Percentiles rank a stretch among this genome's conserved stretches.
Evolutionary conservation across 169 alveolate genomes (phyloP).

Genomic region (Perkinsus olseni): DNA sequence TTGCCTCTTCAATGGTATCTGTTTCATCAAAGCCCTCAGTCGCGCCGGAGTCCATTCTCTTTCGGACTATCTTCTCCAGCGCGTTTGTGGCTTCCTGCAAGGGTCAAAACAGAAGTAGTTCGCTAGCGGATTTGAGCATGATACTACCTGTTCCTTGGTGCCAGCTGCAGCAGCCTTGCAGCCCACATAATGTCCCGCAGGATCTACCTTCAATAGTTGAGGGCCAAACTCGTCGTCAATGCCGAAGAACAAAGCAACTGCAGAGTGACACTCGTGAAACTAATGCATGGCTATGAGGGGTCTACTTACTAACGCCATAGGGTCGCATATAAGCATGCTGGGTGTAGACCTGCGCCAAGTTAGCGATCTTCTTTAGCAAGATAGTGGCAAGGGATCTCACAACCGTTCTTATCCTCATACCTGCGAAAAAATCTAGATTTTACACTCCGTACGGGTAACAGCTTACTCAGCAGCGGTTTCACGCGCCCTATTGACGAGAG

Average conservation of each 20-base stretch:
- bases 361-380: constrained; percentile 83
- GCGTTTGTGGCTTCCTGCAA: constrained; percentile 62
- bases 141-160: constrained; percentile 63
- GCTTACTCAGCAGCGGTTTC: constrained; percentile 28
- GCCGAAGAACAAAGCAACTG: constrained; percentile 78
- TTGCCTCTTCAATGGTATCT: constrained; percentile 38
- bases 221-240: constrained; percentile 91
- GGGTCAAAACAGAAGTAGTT: not conserved
- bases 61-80: constrained; percentile 56
- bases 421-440: not conserved
- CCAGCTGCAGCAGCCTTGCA: constrained; percentile 84
- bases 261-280: not conserved
- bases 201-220: constrained; percentile 80
- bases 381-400: constrained; percentile 77
- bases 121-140: not conserved
- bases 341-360: constrained; percentile 82
- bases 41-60: constrained; percentile 19
- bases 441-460: no score
- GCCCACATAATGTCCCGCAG: constrained; percentile 91
- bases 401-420: constrained; percentile 49
- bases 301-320: constrained; percentile 74
- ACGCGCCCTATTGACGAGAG: constrained; percentile 30
- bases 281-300: constrained; percentile 7
- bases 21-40: constrained; percentile 15
- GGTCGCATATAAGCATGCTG: constrained; percentile 92